Evolutionary conservation across 345 rosid species (phyloP), one percentile per base, ranked within the genome.

Genomic region (Zanthoxylum bungeanum): DNA sequence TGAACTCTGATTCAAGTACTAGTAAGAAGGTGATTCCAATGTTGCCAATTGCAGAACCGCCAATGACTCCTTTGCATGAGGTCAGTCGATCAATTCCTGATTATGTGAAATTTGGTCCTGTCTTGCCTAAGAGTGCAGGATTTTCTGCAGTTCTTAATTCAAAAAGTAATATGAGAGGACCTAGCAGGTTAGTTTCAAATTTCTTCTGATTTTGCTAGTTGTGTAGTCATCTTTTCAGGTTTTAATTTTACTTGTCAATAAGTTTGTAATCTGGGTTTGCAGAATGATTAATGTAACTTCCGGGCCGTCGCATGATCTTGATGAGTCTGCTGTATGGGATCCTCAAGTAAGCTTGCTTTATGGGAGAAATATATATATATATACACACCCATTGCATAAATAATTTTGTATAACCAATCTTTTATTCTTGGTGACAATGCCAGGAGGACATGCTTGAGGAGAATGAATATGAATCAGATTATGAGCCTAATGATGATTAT

Each of bases 31-130:
- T 70, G 52, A 71, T 81, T 44, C 91, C 91, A 17, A 83, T 86
- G 89, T 34, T 89, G 37, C 91, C 93, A 0, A 87, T 85, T 34
- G 88, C 87, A 12, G 93, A 87, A 34, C 93, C 93, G 39, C 93
- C 93, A 0, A 73, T 79, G 88, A 85, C 87, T 75, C 91, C 91
- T 62, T 66, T 75, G 77, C 85, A 78, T 39, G 89, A 87, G 69
- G 75, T 84, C 50, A 85, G 86, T 76, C 50, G 76, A 4, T 74
- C 84, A 4, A 82, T 85, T 69, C 91, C 91, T 39, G 89, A 86
- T 74, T 86, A 83, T 60, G 84, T 86, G 7, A 86, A 83, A 72
- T 88, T 86, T 7, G 87, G 91, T 64, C 91, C 93, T 25, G 79
- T 85, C 68, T 72, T 89, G 77, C 91, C 87, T 2, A 82, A 80